These are phyloP conservation scores for Colletotrichum sp. DNA, from an alignment of 2,329 filamentous ascomycete genomes.

Conservation along the genomic window DNA sequence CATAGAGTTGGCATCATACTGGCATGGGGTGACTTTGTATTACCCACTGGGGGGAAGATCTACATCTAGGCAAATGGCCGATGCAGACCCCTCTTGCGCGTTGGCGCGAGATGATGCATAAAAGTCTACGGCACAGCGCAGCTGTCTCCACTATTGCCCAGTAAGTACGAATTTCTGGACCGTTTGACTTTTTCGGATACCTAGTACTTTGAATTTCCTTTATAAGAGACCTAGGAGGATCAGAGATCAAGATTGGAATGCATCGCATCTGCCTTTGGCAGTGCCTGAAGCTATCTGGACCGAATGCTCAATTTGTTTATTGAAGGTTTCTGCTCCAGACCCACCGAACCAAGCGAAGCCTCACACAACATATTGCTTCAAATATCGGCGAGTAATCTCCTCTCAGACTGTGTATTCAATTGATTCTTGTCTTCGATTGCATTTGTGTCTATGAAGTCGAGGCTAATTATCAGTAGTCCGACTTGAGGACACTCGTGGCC, in stretches of 20 bases:
- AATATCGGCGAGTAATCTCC: not conserved
- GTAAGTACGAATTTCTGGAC: not conserved
- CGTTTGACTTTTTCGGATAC: too few species aligned
- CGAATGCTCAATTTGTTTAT: not conserved
- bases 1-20: rapidly evolving
- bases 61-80: not conserved
- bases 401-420: rapidly evolving
- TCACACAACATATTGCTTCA: not conserved
- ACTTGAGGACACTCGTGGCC: rapidly evolving
- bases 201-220: not conserved
- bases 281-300: not conserved
- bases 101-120: not conserved
- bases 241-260: rapidly evolving
- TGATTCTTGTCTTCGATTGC: rapidly evolving
- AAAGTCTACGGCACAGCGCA: not conserved
- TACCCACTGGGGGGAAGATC: rapidly evolving
- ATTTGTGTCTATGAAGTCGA: rapidly evolving
- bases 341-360: rapidly evolving
- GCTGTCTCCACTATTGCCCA: not conserved
- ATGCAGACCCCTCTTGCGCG: not conserved
- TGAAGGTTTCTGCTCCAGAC: not conserved
- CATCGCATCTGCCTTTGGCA: rapidly evolving
- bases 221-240: rapidly evolving
- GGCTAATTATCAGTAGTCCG: rapidly evolving
- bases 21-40: rapidly evolving